Conservation (phyloP, 2,329 filamentous ascomycete genomes). For the Cladosporium oxysporum region DNA sequence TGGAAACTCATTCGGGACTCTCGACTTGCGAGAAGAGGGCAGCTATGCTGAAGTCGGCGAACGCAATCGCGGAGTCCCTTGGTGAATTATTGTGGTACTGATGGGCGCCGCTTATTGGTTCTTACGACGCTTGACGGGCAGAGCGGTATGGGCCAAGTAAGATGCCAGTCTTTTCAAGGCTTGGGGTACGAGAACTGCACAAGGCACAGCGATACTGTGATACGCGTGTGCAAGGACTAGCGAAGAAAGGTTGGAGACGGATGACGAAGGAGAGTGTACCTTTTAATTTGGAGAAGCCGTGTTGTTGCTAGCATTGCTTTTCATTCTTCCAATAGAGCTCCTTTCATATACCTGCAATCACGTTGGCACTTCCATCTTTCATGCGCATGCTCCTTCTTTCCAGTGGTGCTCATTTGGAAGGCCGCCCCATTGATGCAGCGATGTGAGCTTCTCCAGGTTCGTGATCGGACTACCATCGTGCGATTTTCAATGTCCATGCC, state of each 20-base stretch:
- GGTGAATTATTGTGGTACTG: neutral
- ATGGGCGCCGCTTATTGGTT: neutral
- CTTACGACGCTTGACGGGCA: neutral
- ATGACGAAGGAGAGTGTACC: neutral
- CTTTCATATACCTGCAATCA: neutral
- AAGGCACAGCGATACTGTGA: neutral
- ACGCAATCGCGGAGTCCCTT: neutral
- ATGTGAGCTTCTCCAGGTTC: neutral
- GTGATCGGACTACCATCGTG: neutral
- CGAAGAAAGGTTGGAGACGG: neutral
- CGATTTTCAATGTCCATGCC: neutral
- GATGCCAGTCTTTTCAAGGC: neutral
- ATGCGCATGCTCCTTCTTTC: neutral
- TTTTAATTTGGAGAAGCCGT: neutral
- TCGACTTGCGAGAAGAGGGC: neutral
- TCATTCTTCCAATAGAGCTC: neutral
- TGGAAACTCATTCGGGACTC: neutral
- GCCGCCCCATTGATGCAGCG: neutral
- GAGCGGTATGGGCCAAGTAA: neutral
- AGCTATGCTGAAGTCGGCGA: neutral
- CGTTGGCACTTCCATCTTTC: neutral
- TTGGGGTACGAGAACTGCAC: neutral
- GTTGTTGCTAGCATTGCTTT: neutral
- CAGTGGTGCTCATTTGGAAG: neutral
- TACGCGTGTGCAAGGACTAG: neutral